These are phyloP conservation scores for Vitis cinerea DNA, from an alignment of 164 flowering plant genomes.

Conservation along the genomic window DNA sequence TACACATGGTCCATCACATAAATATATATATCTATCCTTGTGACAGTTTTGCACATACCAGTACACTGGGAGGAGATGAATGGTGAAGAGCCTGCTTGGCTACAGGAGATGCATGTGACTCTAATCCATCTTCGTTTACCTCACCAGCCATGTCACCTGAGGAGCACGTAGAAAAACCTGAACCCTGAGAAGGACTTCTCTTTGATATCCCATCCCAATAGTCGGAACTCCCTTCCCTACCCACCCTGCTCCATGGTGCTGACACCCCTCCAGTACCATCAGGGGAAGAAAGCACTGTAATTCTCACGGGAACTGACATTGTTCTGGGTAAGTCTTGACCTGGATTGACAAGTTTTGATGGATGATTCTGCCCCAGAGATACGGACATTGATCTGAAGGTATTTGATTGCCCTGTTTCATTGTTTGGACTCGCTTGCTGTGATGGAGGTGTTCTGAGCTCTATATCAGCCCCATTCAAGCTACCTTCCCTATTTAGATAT, in stretches of 20 bases:
- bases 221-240: conserved; percentile 20
- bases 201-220: conserved; percentile 19
- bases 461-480: conserved; percentile 18
- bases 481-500: conserved; percentile 37
- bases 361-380: conserved; percentile 6
- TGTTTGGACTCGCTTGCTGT: conserved; percentile 22
- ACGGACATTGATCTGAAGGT: conserved; percentile 25
- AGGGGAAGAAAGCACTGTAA: conserved; percentile 11
- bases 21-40: neutral
- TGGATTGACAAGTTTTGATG: conserved; percentile 17
- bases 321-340: conserved; percentile 17
- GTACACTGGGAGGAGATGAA: conserved; percentile 35
- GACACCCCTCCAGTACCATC: conserved; percentile 16
- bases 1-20: neutral
- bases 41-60: conserved; percentile 25
- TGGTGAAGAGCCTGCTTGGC: conserved; percentile 12
- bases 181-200: conserved; percentile 24
- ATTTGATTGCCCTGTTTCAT: conserved; percentile 12
- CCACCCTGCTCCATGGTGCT: conserved; percentile 18
- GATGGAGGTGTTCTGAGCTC: conserved; percentile 18
- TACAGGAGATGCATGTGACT: conserved; percentile 1
- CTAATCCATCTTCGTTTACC: conserved; percentile 17
- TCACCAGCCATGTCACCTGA: conserved; percentile 22
- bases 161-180: conserved; percentile 24
- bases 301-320: conserved; percentile 12